Evolutionary conservation across 2,329 filamentous ascomycete species (phyloP), one percentile per base, ranked within the genome.

Genomic region (Phyllosticta citriasiana): DNA sequence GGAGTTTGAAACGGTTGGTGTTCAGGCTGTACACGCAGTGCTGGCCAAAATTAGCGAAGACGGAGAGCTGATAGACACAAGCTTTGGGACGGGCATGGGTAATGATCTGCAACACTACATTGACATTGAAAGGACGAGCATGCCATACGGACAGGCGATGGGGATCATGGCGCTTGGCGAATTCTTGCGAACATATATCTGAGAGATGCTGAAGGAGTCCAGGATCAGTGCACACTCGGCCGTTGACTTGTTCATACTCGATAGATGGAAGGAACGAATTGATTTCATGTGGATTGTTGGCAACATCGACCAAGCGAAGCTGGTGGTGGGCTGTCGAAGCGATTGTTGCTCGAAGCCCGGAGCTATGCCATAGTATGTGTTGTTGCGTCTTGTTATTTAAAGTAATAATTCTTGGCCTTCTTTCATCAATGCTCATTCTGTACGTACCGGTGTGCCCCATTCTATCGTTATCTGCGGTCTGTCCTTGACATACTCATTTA

Each of bases 101-200:
- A 79, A 83, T 65, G 81, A 82, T 62, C 72, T 91, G 69, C 83
- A 91, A 74, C 87, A 90, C 71, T 92, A 93, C 69, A 87, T 88
- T 72, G 82, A 89, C 64, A 91, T 93, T 62, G 81, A 85, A 1
- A 74, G 86, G 64, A 93, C 89, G 2, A 87, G 86, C 66, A 93
- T 92, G 89, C 89, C 88, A 6, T 92, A 92, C 67, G 89, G 89
- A 0, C 89, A 92, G 72, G 87, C 88, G 0, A 91, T 92, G 88
- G 88, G 87, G 0, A 90, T 91, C 64, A 91, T 92, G 85, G 85
- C 87, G 0, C 71, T 92, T 65, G 88, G 87, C 0, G 89, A 93
- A 74, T 88, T 87, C 66, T 70, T 89, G 72, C 79, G 87, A 55
- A 80, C 80, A 33, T 87, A 82, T 30, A 40, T 57, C 9, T 61